Evolutionary conservation across 768 basidiomycete species (phyloP).

Genomic region (Tylopilus vinaceipallidus): DNA sequence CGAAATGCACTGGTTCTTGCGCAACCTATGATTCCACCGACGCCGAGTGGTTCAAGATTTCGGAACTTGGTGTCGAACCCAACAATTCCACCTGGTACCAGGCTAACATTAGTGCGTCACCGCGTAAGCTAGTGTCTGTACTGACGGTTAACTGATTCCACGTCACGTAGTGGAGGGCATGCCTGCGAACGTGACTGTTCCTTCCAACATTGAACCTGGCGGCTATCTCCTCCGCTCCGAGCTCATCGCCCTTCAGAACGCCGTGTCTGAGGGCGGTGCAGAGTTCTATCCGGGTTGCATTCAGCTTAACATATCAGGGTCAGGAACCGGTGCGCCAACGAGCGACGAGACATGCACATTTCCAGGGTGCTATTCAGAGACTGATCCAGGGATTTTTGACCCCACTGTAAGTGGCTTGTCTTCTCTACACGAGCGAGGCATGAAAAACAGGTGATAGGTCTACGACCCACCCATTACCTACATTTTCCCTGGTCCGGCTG

Average conservation of each 20-base stretch:
- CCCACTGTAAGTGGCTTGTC: conserved; percentile 34
- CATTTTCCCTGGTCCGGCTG: conserved; percentile 51
- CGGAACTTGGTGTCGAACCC: conserved; percentile 44
- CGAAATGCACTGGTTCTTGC: conserved; percentile 56
- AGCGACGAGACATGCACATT: conserved; percentile 47
- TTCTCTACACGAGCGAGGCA: not conserved
- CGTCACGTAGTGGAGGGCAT: conserved; percentile 33
- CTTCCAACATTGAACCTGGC: conserved; percentile 55
- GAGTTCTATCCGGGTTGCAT: conserved; percentile 34
- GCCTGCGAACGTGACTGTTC: conserved; percentile 43
- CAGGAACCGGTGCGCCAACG: conserved; percentile 18
- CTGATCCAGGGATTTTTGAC: conserved; percentile 66
- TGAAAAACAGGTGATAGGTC: conserved; percentile 17
- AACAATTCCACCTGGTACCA: conserved; percentile 46
- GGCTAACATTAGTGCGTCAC: conserved; percentile 44
- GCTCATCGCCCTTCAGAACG: conserved; percentile 74
- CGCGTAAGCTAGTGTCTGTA: not conserved
- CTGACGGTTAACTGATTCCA: not conserved
- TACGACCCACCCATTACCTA: conserved; percentile 38
- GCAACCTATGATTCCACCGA: conserved; percentile 53
- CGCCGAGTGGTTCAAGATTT: conserved; percentile 75
- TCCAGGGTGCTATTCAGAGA: conserved; percentile 70
- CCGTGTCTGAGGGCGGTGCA: conserved; percentile 52
- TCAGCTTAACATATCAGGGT: conserved; percentile 30
- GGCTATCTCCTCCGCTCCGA: conserved; percentile 78